Evolutionary conservation across 306 rosid species (phyloP).

Genomic region (Cucurbita argyrosperma): DNA sequence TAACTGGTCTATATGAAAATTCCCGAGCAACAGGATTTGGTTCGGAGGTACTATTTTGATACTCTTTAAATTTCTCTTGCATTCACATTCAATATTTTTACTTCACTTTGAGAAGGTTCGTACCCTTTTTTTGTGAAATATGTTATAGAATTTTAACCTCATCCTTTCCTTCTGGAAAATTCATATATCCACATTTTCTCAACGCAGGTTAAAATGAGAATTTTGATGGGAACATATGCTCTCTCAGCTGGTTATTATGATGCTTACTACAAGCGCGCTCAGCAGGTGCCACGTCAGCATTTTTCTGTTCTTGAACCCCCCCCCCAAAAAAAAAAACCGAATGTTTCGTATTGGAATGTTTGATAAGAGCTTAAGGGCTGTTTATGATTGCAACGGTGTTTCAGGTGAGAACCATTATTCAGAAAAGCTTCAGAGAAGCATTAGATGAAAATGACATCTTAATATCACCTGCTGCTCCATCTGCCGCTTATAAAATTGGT

Average conservation of each 20-base stretch:
- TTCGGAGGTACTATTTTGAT: constrained; percentile 47
- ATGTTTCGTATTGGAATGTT: background rate
- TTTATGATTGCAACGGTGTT: constrained; percentile 15
- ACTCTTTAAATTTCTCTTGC: background rate
- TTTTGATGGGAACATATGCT: constrained; percentile 84
- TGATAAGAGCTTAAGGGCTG: background rate
- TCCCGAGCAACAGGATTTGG: constrained; percentile 90
- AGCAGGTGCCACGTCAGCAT: constrained; percentile 53
- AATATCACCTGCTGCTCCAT: constrained; percentile 93
- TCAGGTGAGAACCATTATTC: constrained; percentile 89
- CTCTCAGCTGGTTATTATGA: constrained; percentile 99
- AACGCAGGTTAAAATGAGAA: constrained; percentile 90
- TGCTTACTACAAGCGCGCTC: constrained; percentile 96
- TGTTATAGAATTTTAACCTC: background rate
- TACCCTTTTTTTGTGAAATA: background rate
- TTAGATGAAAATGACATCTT: constrained; percentile 68
- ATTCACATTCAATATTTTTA: background rate
- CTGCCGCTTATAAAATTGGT: constrained; percentile 92
- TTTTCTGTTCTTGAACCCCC: background rate
- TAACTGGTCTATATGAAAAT: constrained; percentile 55
- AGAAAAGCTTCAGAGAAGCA: constrained; percentile 75
- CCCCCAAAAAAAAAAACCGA: too few relatives aligned
- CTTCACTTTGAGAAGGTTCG: background rate
- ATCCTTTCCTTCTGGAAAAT: background rate
- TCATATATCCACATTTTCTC: background rate